These are phyloP conservation scores for Cladosporium sp. DNA, from an alignment of 2,329 filamentous ascomycete genomes.

Conservation along the genomic window DNA sequence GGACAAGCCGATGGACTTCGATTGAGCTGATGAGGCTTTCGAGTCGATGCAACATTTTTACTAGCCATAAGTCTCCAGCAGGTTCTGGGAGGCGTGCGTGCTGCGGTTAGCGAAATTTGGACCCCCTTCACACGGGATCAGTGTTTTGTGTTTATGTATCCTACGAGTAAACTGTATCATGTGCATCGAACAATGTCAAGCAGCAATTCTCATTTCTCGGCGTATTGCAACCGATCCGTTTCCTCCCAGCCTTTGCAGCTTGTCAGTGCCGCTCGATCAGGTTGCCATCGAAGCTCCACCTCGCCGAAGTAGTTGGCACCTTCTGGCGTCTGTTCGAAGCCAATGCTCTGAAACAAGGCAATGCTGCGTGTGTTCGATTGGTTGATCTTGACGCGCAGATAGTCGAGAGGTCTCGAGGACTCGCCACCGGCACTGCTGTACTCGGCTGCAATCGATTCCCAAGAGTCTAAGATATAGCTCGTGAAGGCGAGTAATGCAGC, in stretches of 20 bases:
- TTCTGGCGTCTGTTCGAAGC: conserved; percentile 50
- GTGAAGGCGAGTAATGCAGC: conserved; percentile 66
- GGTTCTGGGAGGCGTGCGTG: conserved; percentile 6
- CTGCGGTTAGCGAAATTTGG: conserved; percentile 10
- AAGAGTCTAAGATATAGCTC: conserved; percentile 58
- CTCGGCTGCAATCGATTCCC: conserved; percentile 54
- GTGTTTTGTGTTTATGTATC: conserved; percentile 3
- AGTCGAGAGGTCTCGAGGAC: conserved; percentile 32
- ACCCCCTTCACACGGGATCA: background rate
- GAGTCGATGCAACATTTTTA: conserved; percentile 16
- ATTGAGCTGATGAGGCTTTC: conserved; percentile 38
- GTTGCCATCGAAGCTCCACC: conserved; percentile 51
- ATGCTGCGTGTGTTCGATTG: conserved; percentile 55
- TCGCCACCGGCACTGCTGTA: conserved; percentile 34
- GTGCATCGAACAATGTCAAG: background rate
- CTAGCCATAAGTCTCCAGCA: background rate
- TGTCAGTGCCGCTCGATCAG: conserved; percentile 15
- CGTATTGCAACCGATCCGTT: conserved; percentile 13
- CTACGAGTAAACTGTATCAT: conserved; percentile 13
- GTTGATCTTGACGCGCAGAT: conserved; percentile 60
- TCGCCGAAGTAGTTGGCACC: conserved; percentile 65
- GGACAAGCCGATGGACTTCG: conserved; percentile 71
- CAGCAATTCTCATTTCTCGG: background rate
- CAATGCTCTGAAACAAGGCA: conserved; percentile 56
- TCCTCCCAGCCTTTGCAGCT: conserved; percentile 18